These are phyloP conservation scores for Sungouiella thailandica DNA, from an alignment of 805 yeast species.

Conservation along the genomic window DNA sequence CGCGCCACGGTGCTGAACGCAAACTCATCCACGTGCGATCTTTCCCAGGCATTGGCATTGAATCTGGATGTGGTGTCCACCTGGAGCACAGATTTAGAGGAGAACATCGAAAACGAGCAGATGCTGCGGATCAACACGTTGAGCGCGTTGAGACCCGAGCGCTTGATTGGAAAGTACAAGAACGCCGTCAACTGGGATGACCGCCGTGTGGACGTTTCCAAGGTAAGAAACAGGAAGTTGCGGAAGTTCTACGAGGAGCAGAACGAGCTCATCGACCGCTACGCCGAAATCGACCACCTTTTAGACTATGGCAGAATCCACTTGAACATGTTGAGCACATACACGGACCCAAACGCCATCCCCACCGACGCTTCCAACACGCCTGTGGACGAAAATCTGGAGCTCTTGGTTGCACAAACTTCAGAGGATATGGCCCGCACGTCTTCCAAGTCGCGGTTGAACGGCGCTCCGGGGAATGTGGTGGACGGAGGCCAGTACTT, in stretches of 20 bases:
- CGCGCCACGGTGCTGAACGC: constrained; percentile 30
- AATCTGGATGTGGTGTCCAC: not conserved
- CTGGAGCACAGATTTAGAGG: constrained; percentile 12
- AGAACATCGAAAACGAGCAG: not conserved
- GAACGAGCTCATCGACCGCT: constrained; percentile 54
- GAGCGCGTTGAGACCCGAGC: constrained; percentile 25
- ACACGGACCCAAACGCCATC: constrained; percentile 24
- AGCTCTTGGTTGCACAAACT: constrained; percentile 7
- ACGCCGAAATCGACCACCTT: constrained; percentile 55
- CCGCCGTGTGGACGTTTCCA: constrained; percentile 13
- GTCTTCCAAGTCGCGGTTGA: constrained; percentile 22
- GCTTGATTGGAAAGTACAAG: constrained; percentile 29
- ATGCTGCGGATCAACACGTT: constrained; percentile 16
- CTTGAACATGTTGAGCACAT: constrained; percentile 56
- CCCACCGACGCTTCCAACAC: constrained; percentile 6
- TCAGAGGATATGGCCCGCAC: constrained; percentile 10
- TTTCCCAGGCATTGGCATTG: not conserved
- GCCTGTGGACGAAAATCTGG: constrained; percentile 11
- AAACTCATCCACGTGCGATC: constrained; percentile 8
- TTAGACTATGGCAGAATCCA: constrained; percentile 66
- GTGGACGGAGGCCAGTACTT: constrained; percentile 52
- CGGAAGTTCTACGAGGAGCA: constrained; percentile 50
- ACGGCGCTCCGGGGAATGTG: constrained; percentile 57
- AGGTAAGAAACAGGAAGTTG: constrained; percentile 21
- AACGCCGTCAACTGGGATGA: constrained; percentile 30